A percentile compares a stretch with the other conserved stretches of the same genome.
Evolutionary conservation across 1,284 basidiomycete genomes (phyloP).

Genomic region (Leccinum laetum): DNA sequence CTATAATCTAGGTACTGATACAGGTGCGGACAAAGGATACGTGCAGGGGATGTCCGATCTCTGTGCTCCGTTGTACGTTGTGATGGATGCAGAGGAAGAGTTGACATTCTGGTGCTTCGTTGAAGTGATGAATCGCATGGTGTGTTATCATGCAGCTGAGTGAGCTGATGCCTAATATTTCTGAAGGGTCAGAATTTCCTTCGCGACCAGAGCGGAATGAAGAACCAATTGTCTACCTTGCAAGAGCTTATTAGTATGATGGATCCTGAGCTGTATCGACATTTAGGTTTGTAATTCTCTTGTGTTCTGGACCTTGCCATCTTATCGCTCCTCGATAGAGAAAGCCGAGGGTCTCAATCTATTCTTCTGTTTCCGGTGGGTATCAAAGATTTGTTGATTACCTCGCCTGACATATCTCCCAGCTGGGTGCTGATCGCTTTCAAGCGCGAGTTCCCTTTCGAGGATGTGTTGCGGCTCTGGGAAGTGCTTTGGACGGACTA

Average conservation of each 20-base stretch:
- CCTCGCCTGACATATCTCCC: slow-evolving; percentile 3
- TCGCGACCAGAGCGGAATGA: slow-evolving; percentile 98
- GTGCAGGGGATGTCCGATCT: slow-evolving; percentile 99
- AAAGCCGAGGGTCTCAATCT: slow-evolving; percentile 90
- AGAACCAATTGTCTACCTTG: slow-evolving; percentile 85
- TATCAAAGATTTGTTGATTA: background rate
- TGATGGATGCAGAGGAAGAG: slow-evolving; percentile 87
- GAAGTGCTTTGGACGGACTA: slow-evolving; percentile 96
- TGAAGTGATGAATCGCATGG: slow-evolving; percentile 94
- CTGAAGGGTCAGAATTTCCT: slow-evolving; percentile 91
- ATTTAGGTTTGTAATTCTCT: slow-evolving; percentile 57
- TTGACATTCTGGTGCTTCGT: slow-evolving; percentile 97
- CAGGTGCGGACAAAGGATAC: slow-evolving; percentile 55
- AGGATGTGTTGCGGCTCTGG: slow-evolving; percentile 90
- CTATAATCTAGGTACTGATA: slow-evolving; percentile 20
- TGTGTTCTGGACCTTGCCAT: background rate
- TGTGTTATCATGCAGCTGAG: slow-evolving; percentile 35
- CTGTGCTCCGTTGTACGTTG: slow-evolving; percentile 91
- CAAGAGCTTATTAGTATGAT: slow-evolving; percentile 91
- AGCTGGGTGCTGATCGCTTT: slow-evolving; percentile 90
- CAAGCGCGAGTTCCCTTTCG: slow-evolving; percentile 95
- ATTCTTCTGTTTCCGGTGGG: slow-evolving; percentile 97
- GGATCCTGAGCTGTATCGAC: slow-evolving; percentile 92
- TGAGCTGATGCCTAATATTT: slow-evolving; percentile 5
- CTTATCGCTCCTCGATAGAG: slow-evolving; percentile 48